Conservation (phyloP, 192 early-diverging fungal genomes). For the Coemansia biformis region DNA sequence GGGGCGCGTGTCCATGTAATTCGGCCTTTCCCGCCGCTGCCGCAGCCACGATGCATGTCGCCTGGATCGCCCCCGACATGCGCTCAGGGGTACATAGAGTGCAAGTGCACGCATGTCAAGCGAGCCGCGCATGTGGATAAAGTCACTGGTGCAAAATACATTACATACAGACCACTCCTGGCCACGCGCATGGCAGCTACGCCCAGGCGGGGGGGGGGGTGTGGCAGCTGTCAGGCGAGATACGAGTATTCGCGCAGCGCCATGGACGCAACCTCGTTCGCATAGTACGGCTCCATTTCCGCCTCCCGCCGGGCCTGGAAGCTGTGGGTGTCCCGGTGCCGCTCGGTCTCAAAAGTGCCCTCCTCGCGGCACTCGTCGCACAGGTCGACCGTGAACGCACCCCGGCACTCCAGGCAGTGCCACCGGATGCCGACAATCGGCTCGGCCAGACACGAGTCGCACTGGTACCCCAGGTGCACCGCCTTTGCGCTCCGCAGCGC, state of each 20-base stretch:
- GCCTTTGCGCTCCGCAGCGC: conserved; percentile 30
- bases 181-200: no score
- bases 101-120: no score
- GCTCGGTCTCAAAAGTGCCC: conserved; percentile 48
- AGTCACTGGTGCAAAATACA: no score
- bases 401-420: conserved; percentile 61
- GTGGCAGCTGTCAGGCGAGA: conserved; percentile 26
- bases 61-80: no score
- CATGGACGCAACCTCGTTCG: conserved; percentile 37
- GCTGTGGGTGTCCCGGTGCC: conserved; percentile 24
- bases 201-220: no score
- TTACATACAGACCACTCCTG: no score
- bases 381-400: conserved; percentile 59
- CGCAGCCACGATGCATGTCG: no score
- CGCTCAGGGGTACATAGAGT: no score
- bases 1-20: no score
- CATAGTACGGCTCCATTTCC: conserved; percentile 50
- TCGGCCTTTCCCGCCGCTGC: no score
- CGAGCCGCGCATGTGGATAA: no score
- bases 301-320: conserved; percentile 33
- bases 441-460: conserved; percentile 65
- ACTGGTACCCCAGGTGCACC: conserved; percentile 49
- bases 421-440: conserved; percentile 68
- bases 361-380: conserved; percentile 62
- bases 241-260: conserved; percentile 48